Conservation (phyloP, 208 protist species). For the Trypanosoma caninum region DNA sequence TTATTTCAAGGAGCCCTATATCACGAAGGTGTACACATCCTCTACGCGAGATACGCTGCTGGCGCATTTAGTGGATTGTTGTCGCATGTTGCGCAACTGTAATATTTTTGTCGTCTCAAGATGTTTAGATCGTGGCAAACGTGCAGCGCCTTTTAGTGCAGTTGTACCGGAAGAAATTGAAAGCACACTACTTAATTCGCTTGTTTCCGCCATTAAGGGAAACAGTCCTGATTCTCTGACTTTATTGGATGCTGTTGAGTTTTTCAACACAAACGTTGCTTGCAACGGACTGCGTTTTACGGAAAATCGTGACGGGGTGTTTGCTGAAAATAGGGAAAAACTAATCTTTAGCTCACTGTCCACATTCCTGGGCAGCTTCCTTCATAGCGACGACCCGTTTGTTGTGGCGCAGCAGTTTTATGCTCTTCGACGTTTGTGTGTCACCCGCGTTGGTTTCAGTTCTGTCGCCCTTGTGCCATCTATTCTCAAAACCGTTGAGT, state of each 20-base stretch:
- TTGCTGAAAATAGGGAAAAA: slow-evolving; percentile 91
- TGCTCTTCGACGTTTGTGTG: slow-evolving; percentile 77
- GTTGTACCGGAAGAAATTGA: slow-evolving; percentile 81
- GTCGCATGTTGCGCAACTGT: slow-evolving; percentile 62
- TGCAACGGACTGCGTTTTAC: slow-evolving; percentile 81
- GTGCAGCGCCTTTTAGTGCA: slow-evolving; percentile 50
- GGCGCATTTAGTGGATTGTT: slow-evolving; percentile 79
- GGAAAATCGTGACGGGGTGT: slow-evolving; percentile 88
- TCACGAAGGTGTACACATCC: slow-evolving; percentile 77
- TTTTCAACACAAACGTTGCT: slow-evolving; percentile 92
- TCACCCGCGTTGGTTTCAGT: slow-evolving; percentile 87
- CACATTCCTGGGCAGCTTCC: slow-evolving; percentile 59
- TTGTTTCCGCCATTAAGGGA: slow-evolving; percentile 37
- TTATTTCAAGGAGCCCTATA: slow-evolving; percentile 63
- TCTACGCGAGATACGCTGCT: slow-evolving; percentile 82
- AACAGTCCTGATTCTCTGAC: slow-evolving; percentile 12
- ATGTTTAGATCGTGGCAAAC: slow-evolving; percentile 54
- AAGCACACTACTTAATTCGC: slow-evolving; percentile 66
- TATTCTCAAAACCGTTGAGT: slow-evolving; percentile 57
- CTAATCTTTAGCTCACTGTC: slow-evolving; percentile 72
- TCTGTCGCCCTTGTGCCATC: slow-evolving; percentile 66
- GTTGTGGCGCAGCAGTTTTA: slow-evolving; percentile 64
- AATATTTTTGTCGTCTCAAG: slow-evolving; percentile 59
- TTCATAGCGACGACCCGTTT: slow-evolving; percentile 24
- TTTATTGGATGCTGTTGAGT: slow-evolving; percentile 42